Conservation (phyloP, 306 rosid genomes). For the Luffa acutangula region DNA sequence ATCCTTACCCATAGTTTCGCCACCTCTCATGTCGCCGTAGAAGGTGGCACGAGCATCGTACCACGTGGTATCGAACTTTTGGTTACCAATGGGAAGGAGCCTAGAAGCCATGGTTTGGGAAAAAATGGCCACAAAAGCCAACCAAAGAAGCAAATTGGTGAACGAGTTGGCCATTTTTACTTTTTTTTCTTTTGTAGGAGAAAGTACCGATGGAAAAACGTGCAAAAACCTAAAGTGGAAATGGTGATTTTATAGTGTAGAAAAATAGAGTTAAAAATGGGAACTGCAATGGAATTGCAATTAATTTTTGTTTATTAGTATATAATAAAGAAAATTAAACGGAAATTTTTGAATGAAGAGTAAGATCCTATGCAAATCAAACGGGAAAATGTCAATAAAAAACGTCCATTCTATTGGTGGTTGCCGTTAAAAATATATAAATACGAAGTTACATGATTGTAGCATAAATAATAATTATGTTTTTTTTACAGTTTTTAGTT, state of each 20-base stretch:
- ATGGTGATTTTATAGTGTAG: not conserved
- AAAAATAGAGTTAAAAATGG: not conserved
- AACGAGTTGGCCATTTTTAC: not conserved
- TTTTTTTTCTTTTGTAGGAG: no score
- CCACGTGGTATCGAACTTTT: conserved; percentile 18
- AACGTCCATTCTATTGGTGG: not conserved
- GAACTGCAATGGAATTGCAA: not conserved
- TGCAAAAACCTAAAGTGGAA: not conserved
- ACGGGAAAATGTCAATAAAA: not conserved
- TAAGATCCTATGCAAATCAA: not conserved
- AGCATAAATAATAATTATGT: no score
- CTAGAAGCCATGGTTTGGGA: conserved; percentile 4
- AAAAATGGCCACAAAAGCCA: conserved; percentile 12
- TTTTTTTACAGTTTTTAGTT: no score
- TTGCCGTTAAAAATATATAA: no score
- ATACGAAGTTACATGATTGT: no score
- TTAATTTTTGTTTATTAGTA: not conserved
- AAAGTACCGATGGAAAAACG: not conserved
- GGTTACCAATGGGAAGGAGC: not conserved
- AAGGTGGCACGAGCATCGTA: conserved; percentile 58
- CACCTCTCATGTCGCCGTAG: conserved; percentile 48
- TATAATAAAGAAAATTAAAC: not conserved
- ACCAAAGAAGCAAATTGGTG: conserved; percentile 3
- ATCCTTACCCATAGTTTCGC: conserved; percentile 66
- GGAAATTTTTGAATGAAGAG: not conserved